Conservation (phyloP, 208 protist species). For the Zelonia costaricensis region DNA sequence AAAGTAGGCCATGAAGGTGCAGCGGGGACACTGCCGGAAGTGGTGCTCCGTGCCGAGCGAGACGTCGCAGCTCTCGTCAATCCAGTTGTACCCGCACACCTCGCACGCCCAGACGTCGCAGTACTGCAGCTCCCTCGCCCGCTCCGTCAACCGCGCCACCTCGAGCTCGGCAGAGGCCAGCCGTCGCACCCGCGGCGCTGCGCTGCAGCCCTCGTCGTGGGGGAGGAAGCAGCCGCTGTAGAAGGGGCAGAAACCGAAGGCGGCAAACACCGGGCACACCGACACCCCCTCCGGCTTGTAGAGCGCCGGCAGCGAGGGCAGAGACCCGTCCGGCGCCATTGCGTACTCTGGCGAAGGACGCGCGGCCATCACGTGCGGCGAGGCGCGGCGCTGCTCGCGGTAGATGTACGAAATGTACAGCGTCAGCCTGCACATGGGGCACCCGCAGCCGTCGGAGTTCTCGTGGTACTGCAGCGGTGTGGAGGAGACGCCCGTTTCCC, state of each 20-base stretch:
- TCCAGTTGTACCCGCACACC: constrained; percentile 70
- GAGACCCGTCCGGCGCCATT: constrained; percentile 24
- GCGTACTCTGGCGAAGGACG: constrained; percentile 64
- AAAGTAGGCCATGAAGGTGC: constrained; percentile 82
- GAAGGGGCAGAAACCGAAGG: constrained; percentile 86
- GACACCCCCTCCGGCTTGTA: constrained; percentile 15
- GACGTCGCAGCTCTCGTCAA: constrained; percentile 53
- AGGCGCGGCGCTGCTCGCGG: constrained; percentile 73
- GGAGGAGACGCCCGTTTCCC: constrained; percentile 5
- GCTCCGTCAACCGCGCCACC: constrained; percentile 50
- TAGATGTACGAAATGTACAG: constrained; percentile 69
- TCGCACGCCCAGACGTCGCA: constrained; percentile 67
- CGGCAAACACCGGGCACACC: constrained; percentile 65
- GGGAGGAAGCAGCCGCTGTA: constrained; percentile 69
- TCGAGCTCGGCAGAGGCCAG: constrained; percentile 43
- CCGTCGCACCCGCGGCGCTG: constrained; percentile 30
- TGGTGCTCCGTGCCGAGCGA: constrained; percentile 71
- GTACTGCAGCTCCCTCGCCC: constrained; percentile 39
- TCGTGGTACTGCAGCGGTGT: constrained; percentile 17
- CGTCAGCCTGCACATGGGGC: constrained; percentile 73
- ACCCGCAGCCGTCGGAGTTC: constrained; percentile 45
- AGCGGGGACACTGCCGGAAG: constrained; percentile 76
- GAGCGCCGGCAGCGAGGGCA: constrained; percentile 47
- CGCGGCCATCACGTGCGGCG: constrained; percentile 72
- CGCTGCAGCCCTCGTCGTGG: constrained; percentile 38